Percentiles rank a stretch among this genome's conserved stretches.
phyloP scores from a whole-genome alignment of 1,284 basidiomycete genomes.

The Phenoliferia sp. region DNA sequence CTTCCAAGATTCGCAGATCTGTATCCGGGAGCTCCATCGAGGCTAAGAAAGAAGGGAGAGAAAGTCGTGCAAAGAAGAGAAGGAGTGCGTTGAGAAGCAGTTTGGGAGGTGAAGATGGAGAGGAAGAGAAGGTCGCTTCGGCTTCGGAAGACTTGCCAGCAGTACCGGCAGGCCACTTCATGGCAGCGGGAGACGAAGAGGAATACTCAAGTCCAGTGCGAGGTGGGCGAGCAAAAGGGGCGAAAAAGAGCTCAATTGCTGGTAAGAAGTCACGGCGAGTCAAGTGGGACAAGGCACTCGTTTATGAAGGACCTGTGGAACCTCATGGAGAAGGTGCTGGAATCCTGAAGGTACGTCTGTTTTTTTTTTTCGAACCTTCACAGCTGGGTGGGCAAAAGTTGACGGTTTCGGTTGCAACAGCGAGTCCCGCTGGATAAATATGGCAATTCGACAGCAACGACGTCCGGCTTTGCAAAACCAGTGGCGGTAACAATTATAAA shows the following conservation, averaged over 20 bases:
- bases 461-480: slow-evolving; percentile 15
- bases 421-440: slow-evolving; percentile 22
- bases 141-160: neutral
- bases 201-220: slow-evolving; percentile 28
- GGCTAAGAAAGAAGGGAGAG: slow-evolving; percentile 14
- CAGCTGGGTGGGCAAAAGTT: neutral
- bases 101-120: slow-evolving; percentile 12
- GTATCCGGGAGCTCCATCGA: slow-evolving; percentile 1
- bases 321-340: neutral
- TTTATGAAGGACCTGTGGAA: slow-evolving; percentile 21
- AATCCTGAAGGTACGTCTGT: slow-evolving; percentile 23
- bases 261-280: neutral
- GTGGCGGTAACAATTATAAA: slow-evolving; percentile 22
- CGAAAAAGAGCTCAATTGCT: slow-evolving; percentile 8
- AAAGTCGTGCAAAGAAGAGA: slow-evolving; percentile 27
- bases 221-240: neutral
- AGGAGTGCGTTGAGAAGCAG: slow-evolving; percentile 26
- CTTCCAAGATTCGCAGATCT: slow-evolving; percentile 34
- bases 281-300: slow-evolving; percentile 28
- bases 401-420: neutral
- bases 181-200: slow-evolving; percentile 34
- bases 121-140: slow-evolving; percentile 6
- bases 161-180: slow-evolving; percentile 19
- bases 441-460: slow-evolving; percentile 30
- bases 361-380: neutral